Evolutionary conservation across 352 stramenopile species (phyloP).

Genomic region (Thalassiosira delicatula): DNA sequence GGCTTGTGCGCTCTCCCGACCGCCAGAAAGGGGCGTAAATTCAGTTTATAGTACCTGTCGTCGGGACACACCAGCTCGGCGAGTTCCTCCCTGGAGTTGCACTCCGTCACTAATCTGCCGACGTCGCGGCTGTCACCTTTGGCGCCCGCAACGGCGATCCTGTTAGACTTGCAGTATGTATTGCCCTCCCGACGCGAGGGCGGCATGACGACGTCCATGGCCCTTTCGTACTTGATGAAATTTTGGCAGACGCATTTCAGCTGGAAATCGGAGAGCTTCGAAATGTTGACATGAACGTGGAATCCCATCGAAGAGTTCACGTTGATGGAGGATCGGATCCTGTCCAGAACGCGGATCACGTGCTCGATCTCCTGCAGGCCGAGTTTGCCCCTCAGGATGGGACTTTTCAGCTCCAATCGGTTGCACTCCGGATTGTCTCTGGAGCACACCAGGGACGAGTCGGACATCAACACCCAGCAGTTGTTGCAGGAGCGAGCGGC

Average conservation of each 20-base stretch:
- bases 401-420: constrained; percentile 69
- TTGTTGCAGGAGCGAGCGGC: background rate
- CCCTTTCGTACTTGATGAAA: constrained; percentile 66
- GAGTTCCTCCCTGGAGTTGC: no score
- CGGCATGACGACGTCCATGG: constrained; percentile 68
- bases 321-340: constrained; percentile 30
- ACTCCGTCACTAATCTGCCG: no score
- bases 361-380: constrained; percentile 45
- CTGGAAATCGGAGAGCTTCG: constrained; percentile 13
- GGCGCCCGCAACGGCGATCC: constrained; percentile 29
- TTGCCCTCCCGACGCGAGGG: constrained; percentile 55
- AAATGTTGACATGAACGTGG: constrained; percentile 70
- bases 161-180: constrained; percentile 63
- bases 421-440: constrained; percentile 49
- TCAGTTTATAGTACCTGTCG: constrained; percentile 74
- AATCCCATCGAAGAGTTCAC: constrained; percentile 71
- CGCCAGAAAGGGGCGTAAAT: constrained; percentile 59
- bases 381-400: constrained; percentile 40
- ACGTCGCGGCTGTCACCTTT: no score
- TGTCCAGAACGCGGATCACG: constrained; percentile 29
- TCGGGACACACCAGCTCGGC: constrained; percentile 63
- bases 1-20: constrained; percentile 53
- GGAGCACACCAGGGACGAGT: constrained; percentile 52
- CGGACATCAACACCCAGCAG: constrained; percentile 57
- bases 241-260: constrained; percentile 72